Conservation (phyloP, 1,284 basidiomycete genomes). For the Melampsora larici-populina region DNA sequence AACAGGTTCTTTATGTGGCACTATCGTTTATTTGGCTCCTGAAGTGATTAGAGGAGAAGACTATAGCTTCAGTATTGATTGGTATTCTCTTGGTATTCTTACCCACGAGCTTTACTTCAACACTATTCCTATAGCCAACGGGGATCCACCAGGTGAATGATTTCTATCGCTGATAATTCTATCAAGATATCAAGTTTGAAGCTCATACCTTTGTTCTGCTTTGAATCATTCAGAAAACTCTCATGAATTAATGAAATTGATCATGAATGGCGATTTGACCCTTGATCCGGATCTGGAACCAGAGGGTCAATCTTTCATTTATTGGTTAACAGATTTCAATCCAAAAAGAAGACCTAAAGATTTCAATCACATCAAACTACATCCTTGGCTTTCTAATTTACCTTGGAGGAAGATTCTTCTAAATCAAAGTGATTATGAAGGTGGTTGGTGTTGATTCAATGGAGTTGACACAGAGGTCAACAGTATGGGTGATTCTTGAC, state of each 20-base stretch:
- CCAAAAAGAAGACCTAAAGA: background rate
- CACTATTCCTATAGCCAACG: no score
- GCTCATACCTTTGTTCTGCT: background rate
- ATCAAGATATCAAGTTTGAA: background rate
- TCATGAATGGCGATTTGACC: background rate
- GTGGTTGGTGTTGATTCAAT: no score
- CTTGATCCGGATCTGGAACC: background rate
- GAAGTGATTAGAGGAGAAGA: background rate
- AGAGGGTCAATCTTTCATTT: background rate
- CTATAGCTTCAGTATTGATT: conserved; percentile 13
- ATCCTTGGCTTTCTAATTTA: background rate
- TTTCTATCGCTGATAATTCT: no score
- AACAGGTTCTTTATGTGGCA: background rate
- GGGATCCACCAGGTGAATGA: no score
- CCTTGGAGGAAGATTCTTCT: background rate
- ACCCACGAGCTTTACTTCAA: background rate
- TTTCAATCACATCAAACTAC: background rate
- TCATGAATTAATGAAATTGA: background rate
- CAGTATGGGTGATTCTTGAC: no score
- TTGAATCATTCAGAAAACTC: background rate
- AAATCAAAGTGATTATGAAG: background rate
- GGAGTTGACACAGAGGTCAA: no score
- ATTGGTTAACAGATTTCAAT: background rate
- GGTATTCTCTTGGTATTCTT: conserved; percentile 13
- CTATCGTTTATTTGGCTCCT: background rate